A percentile compares a stretch with the other conserved stretches of the same genome.
phyloP scores from a whole-genome alignment of 2,329 filamentous ascomycete species.

The Basipetospora sp. region DNA sequence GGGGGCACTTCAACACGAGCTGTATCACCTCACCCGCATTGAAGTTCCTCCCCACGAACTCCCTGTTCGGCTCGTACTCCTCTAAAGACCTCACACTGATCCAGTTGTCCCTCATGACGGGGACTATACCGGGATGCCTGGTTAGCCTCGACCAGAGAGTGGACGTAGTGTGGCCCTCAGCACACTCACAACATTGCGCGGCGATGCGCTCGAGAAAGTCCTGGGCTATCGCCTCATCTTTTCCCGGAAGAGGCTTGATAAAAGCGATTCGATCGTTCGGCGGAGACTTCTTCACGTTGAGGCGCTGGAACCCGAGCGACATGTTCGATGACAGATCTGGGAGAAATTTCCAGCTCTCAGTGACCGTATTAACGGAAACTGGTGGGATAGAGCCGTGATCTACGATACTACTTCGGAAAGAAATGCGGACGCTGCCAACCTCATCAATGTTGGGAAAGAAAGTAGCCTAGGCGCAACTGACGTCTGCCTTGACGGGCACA shows the following conservation, averaged over 20 bases:
- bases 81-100: conserved; percentile 53
- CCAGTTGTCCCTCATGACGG: conserved; percentile 53
- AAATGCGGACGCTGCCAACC: too few species aligned
- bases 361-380: too few species aligned
- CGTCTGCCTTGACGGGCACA: too few species aligned
- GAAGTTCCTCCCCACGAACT: conserved; percentile 82
- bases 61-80: conserved; percentile 65
- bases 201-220: conserved; percentile 64
- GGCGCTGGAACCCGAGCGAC: conserved; percentile 63
- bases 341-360: too few species aligned
- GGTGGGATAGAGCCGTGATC: too few species aligned
- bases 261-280: conserved; percentile 71
- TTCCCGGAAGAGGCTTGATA: conserved; percentile 62
- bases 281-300: conserved; percentile 60
- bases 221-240: conserved; percentile 46
- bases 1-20: conserved; percentile 58
- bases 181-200: conserved; percentile 53
- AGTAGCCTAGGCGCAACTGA: too few species aligned
- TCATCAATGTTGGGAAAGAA: too few species aligned
- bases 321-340: conserved; percentile 27
- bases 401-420: too few species aligned
- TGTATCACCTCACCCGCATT: conserved; percentile 80
- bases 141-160: conserved; percentile 3
- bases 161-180: too few species aligned
- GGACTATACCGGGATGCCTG: conserved; percentile 26